Percentiles rank a stretch among this genome's conserved stretches.
Evolutionary conservation across 2,329 filamentous ascomycete genomes (phyloP).

Genomic region (Aspergillus cejpii): DNA sequence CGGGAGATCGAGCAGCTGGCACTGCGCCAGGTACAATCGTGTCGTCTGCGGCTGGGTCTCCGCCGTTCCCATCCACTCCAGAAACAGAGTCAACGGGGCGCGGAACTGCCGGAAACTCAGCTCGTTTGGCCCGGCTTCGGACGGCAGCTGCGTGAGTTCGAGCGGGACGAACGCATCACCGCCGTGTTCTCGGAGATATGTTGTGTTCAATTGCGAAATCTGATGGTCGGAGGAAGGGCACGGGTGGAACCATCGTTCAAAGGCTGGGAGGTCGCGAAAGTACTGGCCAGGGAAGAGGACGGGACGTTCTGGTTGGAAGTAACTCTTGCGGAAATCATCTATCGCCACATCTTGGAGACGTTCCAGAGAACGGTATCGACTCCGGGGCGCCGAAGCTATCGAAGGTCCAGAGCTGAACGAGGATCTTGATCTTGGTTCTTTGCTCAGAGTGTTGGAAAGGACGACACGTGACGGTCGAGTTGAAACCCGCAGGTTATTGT

Average conservation of each 20-base stretch:
- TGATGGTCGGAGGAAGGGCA: constrained; percentile 28
- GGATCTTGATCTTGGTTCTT: constrained; percentile 1
- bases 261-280: constrained; percentile 48
- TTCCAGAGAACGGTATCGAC: constrained; percentile 22
- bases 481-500: constrained; percentile 12
- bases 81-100: constrained; percentile 55
- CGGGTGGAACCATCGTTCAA: constrained; percentile 54
- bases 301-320: constrained; percentile 50
- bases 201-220: constrained; percentile 33
- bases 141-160: constrained; percentile 45
- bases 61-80: constrained; percentile 45
- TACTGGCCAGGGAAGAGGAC: constrained; percentile 44
- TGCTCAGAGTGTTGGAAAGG: neutral
- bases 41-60: constrained; percentile 21
- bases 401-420: constrained; percentile 2
- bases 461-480: constrained; percentile 4
- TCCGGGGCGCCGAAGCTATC: constrained; percentile 7
- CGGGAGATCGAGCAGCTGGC: constrained; percentile 64
- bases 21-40: constrained; percentile 80
- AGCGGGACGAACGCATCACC: constrained; percentile 50
- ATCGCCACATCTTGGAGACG: constrained; percentile 33
- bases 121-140: constrained; percentile 7
- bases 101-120: constrained; percentile 43
- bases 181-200: constrained; percentile 43
- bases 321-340: constrained; percentile 47